Conservation (phyloP, 2,329 filamentous ascomycete species). For the Diaporthe helianthi region DNA sequence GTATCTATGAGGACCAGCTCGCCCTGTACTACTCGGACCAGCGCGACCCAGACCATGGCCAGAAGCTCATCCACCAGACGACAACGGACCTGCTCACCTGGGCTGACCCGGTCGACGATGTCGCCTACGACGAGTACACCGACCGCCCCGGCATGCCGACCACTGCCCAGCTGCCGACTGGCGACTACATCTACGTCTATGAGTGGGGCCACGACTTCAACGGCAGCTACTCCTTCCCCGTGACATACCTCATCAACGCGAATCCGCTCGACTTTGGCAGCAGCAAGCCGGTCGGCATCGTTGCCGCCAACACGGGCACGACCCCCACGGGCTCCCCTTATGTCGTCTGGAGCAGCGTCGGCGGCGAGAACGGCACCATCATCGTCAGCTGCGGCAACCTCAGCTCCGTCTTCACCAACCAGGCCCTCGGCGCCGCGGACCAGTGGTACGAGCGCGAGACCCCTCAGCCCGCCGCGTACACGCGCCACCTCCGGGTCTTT, state of each 20-base stretch:
- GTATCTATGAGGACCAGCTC: conserved; percentile 62
- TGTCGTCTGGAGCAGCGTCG: conserved; percentile 52
- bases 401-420: conserved; percentile 52
- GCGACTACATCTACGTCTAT: conserved; percentile 68
- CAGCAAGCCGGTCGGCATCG: conserved; percentile 44
- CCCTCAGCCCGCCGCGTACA: conserved; percentile 48
- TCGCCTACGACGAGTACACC: conserved; percentile 66
- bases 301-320: conserved; percentile 40
- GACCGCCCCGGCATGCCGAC: conserved; percentile 74
- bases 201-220: conserved; percentile 49
- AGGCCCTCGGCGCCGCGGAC: conserved; percentile 46
- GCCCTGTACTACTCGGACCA: conserved; percentile 77
- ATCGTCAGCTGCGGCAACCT: conserved; percentile 49
- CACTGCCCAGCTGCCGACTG: conserved; percentile 62
- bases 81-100: conserved; percentile 66
- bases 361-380: conserved; percentile 54
- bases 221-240: conserved; percentile 45
- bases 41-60: conserved; percentile 68
- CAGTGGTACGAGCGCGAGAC: conserved; percentile 48
- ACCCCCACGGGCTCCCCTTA: conserved; percentile 51
- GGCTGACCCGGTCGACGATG: conserved; percentile 66
- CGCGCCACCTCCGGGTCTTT: conserved; percentile 46
- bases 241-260: conserved; percentile 52
- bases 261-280: conserved; percentile 49
- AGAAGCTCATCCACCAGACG: conserved; percentile 72